phyloP scores from a whole-genome alignment of 2,329 filamentous ascomycete genomes.

The Talaromyces sp. region DNA sequence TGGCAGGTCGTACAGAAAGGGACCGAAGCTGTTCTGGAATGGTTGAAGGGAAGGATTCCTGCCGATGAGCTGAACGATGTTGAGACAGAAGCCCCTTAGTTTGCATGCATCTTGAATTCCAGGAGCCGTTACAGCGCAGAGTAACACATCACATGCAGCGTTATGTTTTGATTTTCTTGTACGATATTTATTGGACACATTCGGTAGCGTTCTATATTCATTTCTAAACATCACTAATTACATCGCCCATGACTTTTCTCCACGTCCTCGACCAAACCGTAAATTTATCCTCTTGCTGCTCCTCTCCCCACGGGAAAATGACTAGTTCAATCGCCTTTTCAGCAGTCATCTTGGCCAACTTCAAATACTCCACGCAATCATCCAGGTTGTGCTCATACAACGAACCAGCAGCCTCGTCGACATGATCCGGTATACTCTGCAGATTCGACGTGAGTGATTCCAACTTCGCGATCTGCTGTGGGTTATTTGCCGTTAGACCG shows the following conservation, averaged over 20 bases:
- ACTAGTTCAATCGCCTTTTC: constrained; percentile 70
- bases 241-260: constrained; percentile 46
- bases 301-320: constrained; percentile 61
- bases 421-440: constrained; percentile 39
- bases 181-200: neutral
- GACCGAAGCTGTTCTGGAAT: constrained; percentile 78
- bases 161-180: neutral
- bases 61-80: constrained; percentile 42
- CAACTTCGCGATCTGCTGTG: constrained; percentile 29
- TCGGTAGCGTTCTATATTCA: constrained; percentile 4
- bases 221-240: constrained; percentile 33
- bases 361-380: constrained; percentile 34
- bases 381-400: constrained; percentile 44
- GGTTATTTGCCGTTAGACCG: constrained; percentile 23
- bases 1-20: constrained; percentile 82
- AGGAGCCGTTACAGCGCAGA: neutral
- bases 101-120: neutral
- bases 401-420: constrained; percentile 49
- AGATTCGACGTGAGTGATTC: constrained; percentile 37
- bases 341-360: constrained; percentile 45
- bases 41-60: constrained; percentile 75
- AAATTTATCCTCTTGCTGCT: constrained; percentile 68
- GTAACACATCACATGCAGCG: neutral
- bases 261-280: constrained; percentile 69
- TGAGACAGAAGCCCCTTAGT: constrained; percentile 24